Evolutionary conservation across 352 stramenopile genomes (phyloP).

Genomic region (Peronospora tabacina): DNA sequence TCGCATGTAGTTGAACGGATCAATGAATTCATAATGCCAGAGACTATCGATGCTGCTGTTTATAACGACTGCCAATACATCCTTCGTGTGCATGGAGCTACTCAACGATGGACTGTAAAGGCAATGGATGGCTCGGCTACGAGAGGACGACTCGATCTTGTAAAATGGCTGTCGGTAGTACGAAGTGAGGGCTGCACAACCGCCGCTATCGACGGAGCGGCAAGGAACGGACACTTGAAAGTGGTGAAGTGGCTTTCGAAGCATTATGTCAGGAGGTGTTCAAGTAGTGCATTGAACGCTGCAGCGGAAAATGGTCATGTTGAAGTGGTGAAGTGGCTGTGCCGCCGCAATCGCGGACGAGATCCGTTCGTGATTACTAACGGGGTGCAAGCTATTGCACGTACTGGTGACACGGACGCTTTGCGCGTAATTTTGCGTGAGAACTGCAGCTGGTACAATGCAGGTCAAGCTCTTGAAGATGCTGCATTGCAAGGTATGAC

Average conservation of each 20-base stretch:
- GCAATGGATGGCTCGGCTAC: slow-evolving; percentile 18
- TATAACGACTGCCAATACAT: slow-evolving; percentile 23
- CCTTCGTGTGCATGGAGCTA: slow-evolving; percentile 9
- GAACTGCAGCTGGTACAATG: slow-evolving; percentile 18
- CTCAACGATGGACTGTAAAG: slow-evolving; percentile 13
- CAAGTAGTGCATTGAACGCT: slow-evolving; percentile 18
- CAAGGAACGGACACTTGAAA: slow-evolving; percentile 18
- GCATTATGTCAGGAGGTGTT: slow-evolving; percentile 17
- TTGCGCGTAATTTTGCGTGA: slow-evolving; percentile 12
- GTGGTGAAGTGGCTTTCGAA: slow-evolving; percentile 20
- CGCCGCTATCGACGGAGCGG: slow-evolving; percentile 17
- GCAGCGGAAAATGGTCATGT: slow-evolving; percentile 18
- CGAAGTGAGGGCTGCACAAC: slow-evolving; percentile 21
- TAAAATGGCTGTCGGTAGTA: slow-evolving; percentile 19
- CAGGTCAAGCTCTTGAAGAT: slow-evolving; percentile 15
- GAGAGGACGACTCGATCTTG: slow-evolving; percentile 19
- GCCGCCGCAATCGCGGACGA: slow-evolving; percentile 7
- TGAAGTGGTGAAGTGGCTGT: slow-evolving; percentile 21
- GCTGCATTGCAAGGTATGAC: slow-evolving; percentile 8
- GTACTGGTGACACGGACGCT: slow-evolving; percentile 7
- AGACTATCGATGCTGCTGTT: slow-evolving; percentile 18
- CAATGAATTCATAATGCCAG: slow-evolving; percentile 12
- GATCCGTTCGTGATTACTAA: slow-evolving; percentile 13
- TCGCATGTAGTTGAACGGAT: slow-evolving; percentile 7
- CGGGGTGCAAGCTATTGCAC: slow-evolving; percentile 14